Conservation (phyloP, 2,329 filamentous ascomycete genomes). For the Talaromyces sp. region DNA sequence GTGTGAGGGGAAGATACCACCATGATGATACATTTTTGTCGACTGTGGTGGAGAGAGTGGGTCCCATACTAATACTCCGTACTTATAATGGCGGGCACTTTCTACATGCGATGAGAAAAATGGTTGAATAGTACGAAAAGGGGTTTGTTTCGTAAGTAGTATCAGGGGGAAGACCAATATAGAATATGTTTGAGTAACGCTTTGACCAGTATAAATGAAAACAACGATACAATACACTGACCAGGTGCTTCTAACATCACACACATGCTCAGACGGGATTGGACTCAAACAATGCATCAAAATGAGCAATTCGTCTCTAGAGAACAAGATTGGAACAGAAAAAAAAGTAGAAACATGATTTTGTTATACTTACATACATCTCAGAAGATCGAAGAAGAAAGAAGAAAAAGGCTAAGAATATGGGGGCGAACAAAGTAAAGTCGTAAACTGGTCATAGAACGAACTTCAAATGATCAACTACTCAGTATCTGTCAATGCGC, state of each 20-base stretch:
- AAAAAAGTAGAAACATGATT: background rate
- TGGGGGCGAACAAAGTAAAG: conserved; percentile 9
- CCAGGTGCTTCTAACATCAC: background rate
- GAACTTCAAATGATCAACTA: background rate
- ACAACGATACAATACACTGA: conserved; percentile 2
- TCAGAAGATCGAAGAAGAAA: conserved; percentile 9
- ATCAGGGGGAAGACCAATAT: background rate
- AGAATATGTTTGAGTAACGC: background rate
- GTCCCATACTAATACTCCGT: background rate
- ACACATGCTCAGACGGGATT: background rate
- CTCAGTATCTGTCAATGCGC: conserved; percentile 15
- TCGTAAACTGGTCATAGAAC: conserved; percentile 18
- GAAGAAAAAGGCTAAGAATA: background rate
- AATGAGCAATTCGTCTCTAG: background rate
- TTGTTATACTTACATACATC: conserved; percentile 18
- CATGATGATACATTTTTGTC: background rate
- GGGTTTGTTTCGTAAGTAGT: background rate
- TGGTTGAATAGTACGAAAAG: background rate
- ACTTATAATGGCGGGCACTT: too few relatives aligned
- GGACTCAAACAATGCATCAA: background rate
- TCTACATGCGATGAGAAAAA: background rate
- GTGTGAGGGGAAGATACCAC: background rate
- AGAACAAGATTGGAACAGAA: background rate
- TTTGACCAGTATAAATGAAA: background rate
- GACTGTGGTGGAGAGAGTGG: background rate